These are phyloP conservation scores for Drosera capensis DNA, from an alignment of 148 eudicot genomes.

Conservation along the genomic window DNA sequence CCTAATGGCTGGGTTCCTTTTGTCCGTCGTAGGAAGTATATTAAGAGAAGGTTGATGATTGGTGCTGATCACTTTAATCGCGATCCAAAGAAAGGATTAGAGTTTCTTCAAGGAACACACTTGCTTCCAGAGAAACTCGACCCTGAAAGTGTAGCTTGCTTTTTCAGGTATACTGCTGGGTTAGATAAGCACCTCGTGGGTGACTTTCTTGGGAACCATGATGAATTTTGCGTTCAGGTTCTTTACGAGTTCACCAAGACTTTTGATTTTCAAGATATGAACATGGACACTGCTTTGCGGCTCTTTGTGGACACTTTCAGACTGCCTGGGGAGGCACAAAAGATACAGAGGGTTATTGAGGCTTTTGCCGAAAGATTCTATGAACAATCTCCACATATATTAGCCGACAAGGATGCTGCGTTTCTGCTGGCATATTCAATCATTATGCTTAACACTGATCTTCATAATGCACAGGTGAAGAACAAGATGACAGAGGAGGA, in stretches of 20 bases:
- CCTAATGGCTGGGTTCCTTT: constrained; percentile 78
- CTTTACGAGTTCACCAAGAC: constrained; percentile 79
- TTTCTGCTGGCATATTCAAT: constrained; percentile 64
- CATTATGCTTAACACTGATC: constrained; percentile 81
- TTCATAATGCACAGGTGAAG: constrained; percentile 79
- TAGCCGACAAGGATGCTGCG: constrained; percentile 79
- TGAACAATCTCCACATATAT: constrained; percentile 58
- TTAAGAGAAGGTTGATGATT: constrained; percentile 69
- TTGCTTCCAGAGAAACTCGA: constrained; percentile 72
- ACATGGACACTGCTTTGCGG: constrained; percentile 44
- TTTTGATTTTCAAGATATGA: constrained; percentile 42
- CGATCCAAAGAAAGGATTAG: constrained; percentile 78
- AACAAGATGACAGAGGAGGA: constrained; percentile 87
- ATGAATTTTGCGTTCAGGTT: constrained; percentile 75
- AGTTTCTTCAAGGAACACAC: constrained; percentile 69
- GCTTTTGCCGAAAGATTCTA: constrained; percentile 78
- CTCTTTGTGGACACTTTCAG: constrained; percentile 45
- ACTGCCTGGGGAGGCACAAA: constrained; percentile 70
- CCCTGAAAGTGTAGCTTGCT: constrained; percentile 73
- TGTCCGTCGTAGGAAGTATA: constrained; percentile 60
- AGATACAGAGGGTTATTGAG: constrained; percentile 84
- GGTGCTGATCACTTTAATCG: constrained; percentile 87
- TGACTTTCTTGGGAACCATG: constrained; percentile 79
- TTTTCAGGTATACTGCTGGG: constrained; percentile 73
- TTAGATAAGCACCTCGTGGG: constrained; percentile 83